Conservation (phyloP, 805 yeast species). For the Saturnispora hagleri region DNA sequence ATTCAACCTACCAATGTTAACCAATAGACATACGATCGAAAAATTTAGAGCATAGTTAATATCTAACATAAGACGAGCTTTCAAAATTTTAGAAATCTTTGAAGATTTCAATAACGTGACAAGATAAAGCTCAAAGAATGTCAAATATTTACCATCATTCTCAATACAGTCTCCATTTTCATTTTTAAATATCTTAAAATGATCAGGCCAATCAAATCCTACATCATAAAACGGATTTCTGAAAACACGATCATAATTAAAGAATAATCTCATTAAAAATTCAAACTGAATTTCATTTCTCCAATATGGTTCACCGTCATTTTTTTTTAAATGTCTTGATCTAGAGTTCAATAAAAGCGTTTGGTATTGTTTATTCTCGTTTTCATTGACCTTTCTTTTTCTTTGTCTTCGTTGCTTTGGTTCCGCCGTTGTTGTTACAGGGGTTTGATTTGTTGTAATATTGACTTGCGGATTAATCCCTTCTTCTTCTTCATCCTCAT, state of each 20-base stretch:
- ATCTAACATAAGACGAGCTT: conserved; percentile 68
- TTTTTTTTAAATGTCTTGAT: conserved; percentile 63
- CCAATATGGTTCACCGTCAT: conserved; percentile 90
- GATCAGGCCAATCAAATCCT: conserved; percentile 31
- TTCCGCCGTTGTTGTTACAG: not conserved
- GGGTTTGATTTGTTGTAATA: not conserved
- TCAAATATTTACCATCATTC: conserved; percentile 37
- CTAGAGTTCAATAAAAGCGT: conserved; percentile 25
- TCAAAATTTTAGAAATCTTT: conserved; percentile 73
- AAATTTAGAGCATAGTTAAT: conserved; percentile 29
- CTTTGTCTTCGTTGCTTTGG: not conserved
- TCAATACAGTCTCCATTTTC: conserved; percentile 17
- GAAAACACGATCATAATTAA: conserved; percentile 57
- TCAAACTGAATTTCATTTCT: conserved; percentile 81
- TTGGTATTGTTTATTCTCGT: conserved; percentile 19
- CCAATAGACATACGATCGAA: conserved; percentile 52
- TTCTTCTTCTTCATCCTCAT: not conserved
- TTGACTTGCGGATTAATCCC: not conserved
- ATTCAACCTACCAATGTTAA: conserved; percentile 88
- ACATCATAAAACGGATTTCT: conserved; percentile 44
- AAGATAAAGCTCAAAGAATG: conserved; percentile 79
- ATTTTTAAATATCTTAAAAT: conserved; percentile 20
- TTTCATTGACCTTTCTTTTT: not conserved
- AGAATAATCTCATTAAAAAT: conserved; percentile 56
- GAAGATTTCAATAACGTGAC: conserved; percentile 74